Evolutionary conservation across 1,284 basidiomycete species (phyloP), one percentile per base, ranked within the genome.

Genomic region (Melampsora larici-populina): DNA sequence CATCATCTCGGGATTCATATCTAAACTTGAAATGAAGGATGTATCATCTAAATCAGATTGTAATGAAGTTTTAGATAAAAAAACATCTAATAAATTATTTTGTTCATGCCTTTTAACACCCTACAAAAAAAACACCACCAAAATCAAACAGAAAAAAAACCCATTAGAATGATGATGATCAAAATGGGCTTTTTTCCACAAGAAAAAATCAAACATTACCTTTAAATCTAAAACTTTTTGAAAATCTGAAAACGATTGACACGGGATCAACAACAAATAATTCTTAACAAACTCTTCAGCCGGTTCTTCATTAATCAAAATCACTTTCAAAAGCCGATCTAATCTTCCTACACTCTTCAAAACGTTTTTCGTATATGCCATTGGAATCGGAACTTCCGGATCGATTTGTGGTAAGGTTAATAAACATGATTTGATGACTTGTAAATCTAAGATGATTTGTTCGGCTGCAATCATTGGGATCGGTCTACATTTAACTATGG

Each of bases 361-460:
- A 65, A 97, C 87, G 79, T 90, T 90, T 78, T 91, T 89, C 2
- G 89, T 89, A 83, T 95, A 96, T 93, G 81, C 69, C 60, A 40
- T 63, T 60, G n/a, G 84, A 79, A 79, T 31, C 21, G 67, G 15
- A 11, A 46, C n/a, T 5, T 70, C 67, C 1, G 75, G 80, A 0
- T 80, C 79, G 9, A 81, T 72, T 33, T 82, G 79, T 26, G 94
- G 93, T 80, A 97, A 86, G 81, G 90, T 91, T n/a, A 91, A 83
- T 24, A 98, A 85, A 82, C 89, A 92, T 0, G 89, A 88, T 84
- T 94, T 95, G 81, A 97, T 85, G 6, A 88, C 88, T 84, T 94
- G 92, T n/a, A 97, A 86, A 83, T 98, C 94, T 62, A 98, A 90
- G 49, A 97, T 86, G 17, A 97, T 88, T 92, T 97, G 94, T 84